Evolutionary conservation across 495 filamentous ascomycete species (phyloP), one percentile per base, ranked within the genome.

Genomic region (Thermochaetoides thermophila): DNA sequence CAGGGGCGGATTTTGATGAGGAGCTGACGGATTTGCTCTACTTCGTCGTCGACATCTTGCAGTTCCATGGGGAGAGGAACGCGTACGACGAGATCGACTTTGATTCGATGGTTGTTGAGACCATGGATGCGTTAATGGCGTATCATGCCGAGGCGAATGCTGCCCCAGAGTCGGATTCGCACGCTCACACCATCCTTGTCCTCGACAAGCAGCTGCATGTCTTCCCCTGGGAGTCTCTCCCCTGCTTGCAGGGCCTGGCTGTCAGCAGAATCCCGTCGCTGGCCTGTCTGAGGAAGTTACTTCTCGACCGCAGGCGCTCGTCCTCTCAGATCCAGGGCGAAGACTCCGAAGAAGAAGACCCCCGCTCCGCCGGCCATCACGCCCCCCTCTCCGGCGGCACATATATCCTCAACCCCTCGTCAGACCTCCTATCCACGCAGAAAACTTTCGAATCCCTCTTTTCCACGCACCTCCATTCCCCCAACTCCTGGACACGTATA

Each of bases 31-130:
- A 97, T 51, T 59, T 97, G 29, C 67, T 97, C 1, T 94, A 94
- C 53, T 96, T 95, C 46, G 82, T 96, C 7, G 76, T 96, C 4
- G 89, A 97, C 50, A 86, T 96, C 31, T 60, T 96, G 17, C 91
- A 96, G 55, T 97, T 96, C 56, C 81, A 91, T 42, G 89, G 89
- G 2, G 89, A 97, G 56, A 71, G 76, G 19, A 96, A 96, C 53
- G 89, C 91, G 2, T 95, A 94, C 59, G 91, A 96, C 49, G 89
- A 97, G 59, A 79, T 97, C 45, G 86, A 97, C 50, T 87, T 94
- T 43, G 89, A 97, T 46, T 68, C 73, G 32, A 84, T 95, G 66
- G 73, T 80, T 11, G 63, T 95, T 12, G 84, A 89, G 24, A 82
- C 80, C 1, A 66, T 77, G 5, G 84, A 91, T 50, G 81, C 84